These are phyloP conservation scores for Rhodosporidiobolus odoratus DNA, from an alignment of 768 basidiomycete species.

Conservation along the genomic window DNA sequence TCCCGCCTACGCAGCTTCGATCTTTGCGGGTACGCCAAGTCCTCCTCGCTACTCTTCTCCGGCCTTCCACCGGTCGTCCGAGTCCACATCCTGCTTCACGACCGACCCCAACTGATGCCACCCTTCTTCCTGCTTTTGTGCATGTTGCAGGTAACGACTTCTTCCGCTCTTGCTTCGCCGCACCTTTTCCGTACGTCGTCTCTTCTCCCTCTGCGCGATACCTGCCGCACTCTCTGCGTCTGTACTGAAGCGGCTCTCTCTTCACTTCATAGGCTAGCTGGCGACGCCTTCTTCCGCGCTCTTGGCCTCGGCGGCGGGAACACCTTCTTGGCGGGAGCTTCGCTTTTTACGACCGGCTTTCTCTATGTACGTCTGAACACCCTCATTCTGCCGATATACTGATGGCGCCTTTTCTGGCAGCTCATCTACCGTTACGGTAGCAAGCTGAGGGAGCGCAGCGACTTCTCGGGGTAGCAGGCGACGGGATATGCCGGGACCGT, in stretches of 20 bases:
- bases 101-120: too few relatives aligned
- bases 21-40: conserved; percentile 44
- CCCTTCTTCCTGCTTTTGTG: too few relatives aligned
- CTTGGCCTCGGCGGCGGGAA: background rate
- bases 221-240: background rate
- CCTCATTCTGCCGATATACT: too few relatives aligned
- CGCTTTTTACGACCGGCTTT: background rate
- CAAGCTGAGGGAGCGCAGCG: background rate
- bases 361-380: background rate
- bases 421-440: background rate
- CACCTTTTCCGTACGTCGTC: background rate
- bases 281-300: background rate
- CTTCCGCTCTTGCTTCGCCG: conserved; percentile 44
- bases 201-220: background rate
- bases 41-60: background rate
- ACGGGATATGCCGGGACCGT: too few relatives aligned
- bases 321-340: background rate
- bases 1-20: conserved; percentile 44
- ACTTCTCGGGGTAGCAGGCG: background rate
- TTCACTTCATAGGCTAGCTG: too few relatives aligned
- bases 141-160: conserved; percentile 34
- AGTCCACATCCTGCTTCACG: too few relatives aligned
- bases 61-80: background rate
- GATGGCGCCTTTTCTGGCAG: background rate
- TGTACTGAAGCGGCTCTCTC: background rate